phyloP scores from a whole-genome alignment of 1,139 yeast genomes.

The Yamadazyma aaseri region DNA sequence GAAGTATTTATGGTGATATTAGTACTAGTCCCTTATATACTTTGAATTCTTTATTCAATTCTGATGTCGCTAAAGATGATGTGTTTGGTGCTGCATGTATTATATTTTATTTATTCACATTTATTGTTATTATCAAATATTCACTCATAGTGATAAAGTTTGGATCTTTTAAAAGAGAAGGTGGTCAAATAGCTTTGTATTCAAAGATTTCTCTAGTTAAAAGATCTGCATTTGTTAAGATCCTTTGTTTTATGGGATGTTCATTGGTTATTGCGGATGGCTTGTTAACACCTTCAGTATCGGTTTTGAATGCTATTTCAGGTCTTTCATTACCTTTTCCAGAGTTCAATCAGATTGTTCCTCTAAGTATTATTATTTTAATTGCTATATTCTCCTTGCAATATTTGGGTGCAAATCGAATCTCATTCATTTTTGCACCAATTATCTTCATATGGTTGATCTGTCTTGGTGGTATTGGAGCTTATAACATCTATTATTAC shows the following conservation, averaged over 20 bases:
- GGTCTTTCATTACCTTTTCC: conserved; percentile 50
- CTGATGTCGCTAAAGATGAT: conserved; percentile 34
- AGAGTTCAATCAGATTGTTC: conserved; percentile 35
- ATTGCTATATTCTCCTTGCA: conserved; percentile 44
- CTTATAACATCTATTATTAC: conserved; percentile 38
- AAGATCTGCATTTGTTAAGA: conserved; percentile 22
- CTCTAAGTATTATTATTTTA: conserved; percentile 49
- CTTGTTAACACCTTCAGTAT: conserved; percentile 59
- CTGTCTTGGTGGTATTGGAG: conserved; percentile 44
- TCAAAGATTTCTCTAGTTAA: conserved; percentile 37
- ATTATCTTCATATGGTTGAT: conserved; percentile 51
- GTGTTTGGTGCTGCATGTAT: conserved; percentile 52
- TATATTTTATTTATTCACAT: conserved; percentile 54
- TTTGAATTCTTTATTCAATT: conserved; percentile 42
- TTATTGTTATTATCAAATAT: conserved; percentile 53
- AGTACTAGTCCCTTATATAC: conserved; percentile 62
- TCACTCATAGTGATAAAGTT: conserved; percentile 43
- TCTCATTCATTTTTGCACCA: conserved; percentile 51
- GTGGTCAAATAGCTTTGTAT: conserved; percentile 62
- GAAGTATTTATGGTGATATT: conserved; percentile 61
- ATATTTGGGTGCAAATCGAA: conserved; percentile 44
- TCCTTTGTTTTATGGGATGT: conserved; percentile 54
- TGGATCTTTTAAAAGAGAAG: conserved; percentile 60
- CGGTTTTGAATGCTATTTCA: conserved; percentile 52
- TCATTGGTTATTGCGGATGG: conserved; percentile 59